Evolutionary conservation across 2,329 filamentous ascomycete species (phyloP), one percentile per base, ranked within the genome.

Genomic region (Rosellinia necatrix): DNA sequence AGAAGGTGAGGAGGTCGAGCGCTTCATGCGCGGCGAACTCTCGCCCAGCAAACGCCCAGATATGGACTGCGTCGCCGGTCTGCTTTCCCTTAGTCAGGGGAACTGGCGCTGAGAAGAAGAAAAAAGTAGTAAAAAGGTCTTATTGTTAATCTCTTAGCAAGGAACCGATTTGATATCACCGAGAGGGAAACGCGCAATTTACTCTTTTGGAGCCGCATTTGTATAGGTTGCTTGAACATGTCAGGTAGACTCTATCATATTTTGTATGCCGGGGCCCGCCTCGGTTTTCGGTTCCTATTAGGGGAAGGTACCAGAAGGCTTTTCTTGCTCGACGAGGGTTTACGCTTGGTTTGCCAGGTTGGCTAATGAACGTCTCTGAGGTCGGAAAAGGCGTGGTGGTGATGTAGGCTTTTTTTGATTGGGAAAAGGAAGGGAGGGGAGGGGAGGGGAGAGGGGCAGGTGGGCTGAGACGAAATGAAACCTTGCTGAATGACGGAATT

Each of bases 51-150:
- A 91, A 73, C 87, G 85, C 70, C 84, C 86, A 53, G 93, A 97
- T 69, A 80, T 96, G 71, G 91, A 96, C 70, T 96, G 91, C 68
- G 88, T 96, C 42, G 91, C 93, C 51, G 91, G 91, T n/a, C 75
- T 97, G 61, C 73, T 97, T 60, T 93, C 90, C 47, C 79, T 97
- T 41, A 96, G 91, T 67, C 90, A 96, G 74, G 93, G 92, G n/a
- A 91, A 91, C 68, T 97, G 92, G 92, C 82, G 85, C 68, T 89
- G 74, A 82, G 19, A 19, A 37, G 24, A 40, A 50, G 42, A 35
- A 15, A n/a, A n/a, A n/a, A n/a, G n/a, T n/a, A n/a, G n/a, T n/a
- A n/a, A n/a, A n/a, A n/a, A n/a, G n/a, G n/a, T n/a, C n/a, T n/a
- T n/a, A n/a, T n/a, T n/a, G n/a, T n/a, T n/a, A n/a, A n/a, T n/a